Evolutionary conservation across 768 basidiomycete species (phyloP).

Genomic region (Termitomyces sp.): DNA sequence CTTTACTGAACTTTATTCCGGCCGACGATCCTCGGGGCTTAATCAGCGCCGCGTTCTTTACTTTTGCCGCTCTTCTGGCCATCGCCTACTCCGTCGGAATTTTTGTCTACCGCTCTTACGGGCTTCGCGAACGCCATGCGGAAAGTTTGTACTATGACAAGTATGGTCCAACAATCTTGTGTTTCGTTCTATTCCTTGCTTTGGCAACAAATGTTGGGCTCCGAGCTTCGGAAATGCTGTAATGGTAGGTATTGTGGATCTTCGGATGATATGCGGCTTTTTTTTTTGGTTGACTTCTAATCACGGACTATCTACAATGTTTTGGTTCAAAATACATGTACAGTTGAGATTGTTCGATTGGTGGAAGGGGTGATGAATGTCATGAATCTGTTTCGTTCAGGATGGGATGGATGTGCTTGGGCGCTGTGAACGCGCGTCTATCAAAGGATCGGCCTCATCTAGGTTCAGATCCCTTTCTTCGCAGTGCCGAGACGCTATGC

Average conservation of each 20-base stretch:
- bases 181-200: slow-evolving; percentile 65
- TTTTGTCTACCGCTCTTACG: slow-evolving; percentile 73
- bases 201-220: slow-evolving; percentile 75
- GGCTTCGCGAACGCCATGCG: slow-evolving; percentile 67
- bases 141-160: slow-evolving; percentile 88
- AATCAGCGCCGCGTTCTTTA: slow-evolving; percentile 87
- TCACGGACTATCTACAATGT: not conserved
- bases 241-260: not conserved
- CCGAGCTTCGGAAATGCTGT: slow-evolving; percentile 55
- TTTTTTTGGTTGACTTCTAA: not conserved
- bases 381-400: not conserved
- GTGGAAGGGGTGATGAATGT: not conserved
- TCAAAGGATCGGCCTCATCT: not conserved
- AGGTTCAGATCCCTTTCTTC: not conserved
- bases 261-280: not conserved
- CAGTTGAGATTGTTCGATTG: not conserved
- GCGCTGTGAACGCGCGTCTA: not conserved
- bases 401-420: not conserved
- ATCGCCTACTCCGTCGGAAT: slow-evolving; percentile 85
- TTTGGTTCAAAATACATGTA: not conserved
- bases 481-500: not conserved
- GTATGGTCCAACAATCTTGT: slow-evolving; percentile 80
- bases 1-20: slow-evolving; percentile 82
- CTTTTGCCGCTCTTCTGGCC: slow-evolving; percentile 81
- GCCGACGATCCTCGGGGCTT: slow-evolving; percentile 74